Conservation (phyloP, 1,139 yeast species). For the Petasospora rhodanensis region DNA sequence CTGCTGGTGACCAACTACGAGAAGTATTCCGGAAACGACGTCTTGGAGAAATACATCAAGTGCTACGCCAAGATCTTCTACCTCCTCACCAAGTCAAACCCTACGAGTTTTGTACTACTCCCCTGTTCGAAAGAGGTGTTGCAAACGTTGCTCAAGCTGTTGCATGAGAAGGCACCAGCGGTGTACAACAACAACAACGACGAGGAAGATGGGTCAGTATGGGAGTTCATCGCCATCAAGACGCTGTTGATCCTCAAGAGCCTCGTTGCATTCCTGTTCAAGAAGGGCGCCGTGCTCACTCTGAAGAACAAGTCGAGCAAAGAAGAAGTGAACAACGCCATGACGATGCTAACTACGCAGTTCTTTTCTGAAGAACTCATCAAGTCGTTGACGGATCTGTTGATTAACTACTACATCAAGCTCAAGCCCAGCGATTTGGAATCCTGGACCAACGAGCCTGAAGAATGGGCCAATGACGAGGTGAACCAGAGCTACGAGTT, state of each 20-base stretch:
- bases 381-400: slow-evolving; percentile 54
- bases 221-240: slow-evolving; percentile 75
- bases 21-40: slow-evolving; percentile 44
- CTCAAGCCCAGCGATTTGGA: slow-evolving; percentile 73
- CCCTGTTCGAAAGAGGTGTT: slow-evolving; percentile 61
- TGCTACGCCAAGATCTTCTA: slow-evolving; percentile 74
- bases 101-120: slow-evolving; percentile 67
- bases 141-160: slow-evolving; percentile 49
- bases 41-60: slow-evolving; percentile 65
- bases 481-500: slow-evolving; percentile 75
- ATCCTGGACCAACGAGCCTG: slow-evolving; percentile 81
- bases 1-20: slow-evolving; percentile 52
- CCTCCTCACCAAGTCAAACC: slow-evolving; percentile 50
- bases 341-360: slow-evolving; percentile 44
- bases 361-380: slow-evolving; percentile 57
- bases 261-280: slow-evolving; percentile 55
- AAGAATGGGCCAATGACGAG: slow-evolving; percentile 88
- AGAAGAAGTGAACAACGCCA: slow-evolving; percentile 56
- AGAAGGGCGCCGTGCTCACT: slow-evolving; percentile 60
- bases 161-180: slow-evolving; percentile 57
- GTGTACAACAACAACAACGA: slow-evolving; percentile 48
- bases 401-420: slow-evolving; percentile 69
- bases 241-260: slow-evolving; percentile 64
- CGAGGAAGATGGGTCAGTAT: slow-evolving; percentile 54
- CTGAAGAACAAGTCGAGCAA: slow-evolving; percentile 58